These are phyloP conservation scores for Sporothrix dimorphospora DNA, from an alignment of 2,329 filamentous ascomycete genomes.

Conservation along the genomic window DNA sequence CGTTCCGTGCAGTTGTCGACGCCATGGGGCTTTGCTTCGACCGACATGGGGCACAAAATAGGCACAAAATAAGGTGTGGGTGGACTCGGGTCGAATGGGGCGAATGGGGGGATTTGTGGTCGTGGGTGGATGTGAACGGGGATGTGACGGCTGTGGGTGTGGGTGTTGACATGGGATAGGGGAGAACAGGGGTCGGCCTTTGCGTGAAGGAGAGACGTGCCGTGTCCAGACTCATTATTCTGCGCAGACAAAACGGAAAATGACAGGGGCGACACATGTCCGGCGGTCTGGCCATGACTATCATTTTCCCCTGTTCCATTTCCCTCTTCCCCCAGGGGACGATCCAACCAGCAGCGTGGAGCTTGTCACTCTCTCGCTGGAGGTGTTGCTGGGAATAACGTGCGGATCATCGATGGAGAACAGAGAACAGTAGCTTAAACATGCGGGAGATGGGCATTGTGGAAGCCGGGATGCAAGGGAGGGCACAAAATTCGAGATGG, in stretches of 20 bases:
- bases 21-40: background rate
- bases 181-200: background rate
- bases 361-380: too few relatives aligned
- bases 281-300: slow-evolving; percentile 9
- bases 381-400: background rate
- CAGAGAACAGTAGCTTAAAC: background rate
- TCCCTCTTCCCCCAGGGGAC: background rate
- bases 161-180: slow-evolving; percentile 6
- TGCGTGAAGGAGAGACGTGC: background rate
- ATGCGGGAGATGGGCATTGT: background rate
- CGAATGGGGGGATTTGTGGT: background rate
- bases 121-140: background rate
- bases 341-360: background rate
- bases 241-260: too few relatives aligned
- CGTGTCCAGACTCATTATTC: background rate
- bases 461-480: background rate
- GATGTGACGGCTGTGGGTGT: background rate
- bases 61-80: slow-evolving; percentile 11
- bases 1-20: background rate
- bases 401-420: slow-evolving; percentile 12
- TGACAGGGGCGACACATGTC: slow-evolving; percentile 6
- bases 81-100: background rate
- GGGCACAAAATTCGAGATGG: background rate
- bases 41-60: too few relatives aligned
- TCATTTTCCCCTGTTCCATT: background rate